These are phyloP conservation scores for Calendula officinalis DNA, from an alignment of 129 eudicot genomes.

Conservation along the genomic window DNA sequence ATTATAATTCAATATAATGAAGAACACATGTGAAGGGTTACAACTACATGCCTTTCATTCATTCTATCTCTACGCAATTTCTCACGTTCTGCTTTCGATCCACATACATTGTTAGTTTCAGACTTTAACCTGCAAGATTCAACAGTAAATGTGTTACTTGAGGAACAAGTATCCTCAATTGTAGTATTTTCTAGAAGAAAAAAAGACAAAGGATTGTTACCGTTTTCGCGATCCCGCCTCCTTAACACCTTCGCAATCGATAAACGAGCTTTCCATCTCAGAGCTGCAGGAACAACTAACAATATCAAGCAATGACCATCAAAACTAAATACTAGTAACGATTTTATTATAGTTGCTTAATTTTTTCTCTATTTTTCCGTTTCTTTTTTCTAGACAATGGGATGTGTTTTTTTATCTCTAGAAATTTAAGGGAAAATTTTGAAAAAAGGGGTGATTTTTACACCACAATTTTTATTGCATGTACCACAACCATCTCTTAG, in stretches of 20 bases:
- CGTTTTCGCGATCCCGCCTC: conserved; percentile 55
- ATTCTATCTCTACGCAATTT: conserved; percentile 64
- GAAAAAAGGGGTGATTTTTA: too few relatives aligned
- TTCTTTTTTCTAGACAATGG: too few relatives aligned
- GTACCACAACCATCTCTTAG: too few relatives aligned
- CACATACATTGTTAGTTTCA: conserved; percentile 46
- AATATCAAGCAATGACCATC: conserved; percentile 20
- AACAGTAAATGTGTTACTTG: conserved; percentile 20
- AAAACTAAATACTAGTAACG: not conserved
- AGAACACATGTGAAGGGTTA: not conserved
- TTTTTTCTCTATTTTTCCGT: too few relatives aligned
- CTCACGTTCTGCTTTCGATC: conserved; percentile 76
- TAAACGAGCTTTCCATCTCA: conserved; percentile 53
- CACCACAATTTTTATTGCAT: too few relatives aligned
- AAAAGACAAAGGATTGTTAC: conserved; percentile 28
- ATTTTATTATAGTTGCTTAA: not conserved
- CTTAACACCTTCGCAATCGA: conserved; percentile 49
- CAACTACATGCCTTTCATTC: conserved; percentile 60
- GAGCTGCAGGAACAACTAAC: conserved; percentile 37
- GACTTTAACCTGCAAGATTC: conserved; percentile 45
- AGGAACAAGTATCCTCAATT: not conserved
- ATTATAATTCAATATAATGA: not conserved
- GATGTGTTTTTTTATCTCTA: too few relatives aligned
- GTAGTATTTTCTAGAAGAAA: not conserved
- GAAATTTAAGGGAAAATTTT: too few relatives aligned